A percentile compares a stretch with the other conserved stretches of the same genome.
phyloP scores from a whole-genome alignment of 768 basidiomycete species.

The Suillus subluteus region DNA sequence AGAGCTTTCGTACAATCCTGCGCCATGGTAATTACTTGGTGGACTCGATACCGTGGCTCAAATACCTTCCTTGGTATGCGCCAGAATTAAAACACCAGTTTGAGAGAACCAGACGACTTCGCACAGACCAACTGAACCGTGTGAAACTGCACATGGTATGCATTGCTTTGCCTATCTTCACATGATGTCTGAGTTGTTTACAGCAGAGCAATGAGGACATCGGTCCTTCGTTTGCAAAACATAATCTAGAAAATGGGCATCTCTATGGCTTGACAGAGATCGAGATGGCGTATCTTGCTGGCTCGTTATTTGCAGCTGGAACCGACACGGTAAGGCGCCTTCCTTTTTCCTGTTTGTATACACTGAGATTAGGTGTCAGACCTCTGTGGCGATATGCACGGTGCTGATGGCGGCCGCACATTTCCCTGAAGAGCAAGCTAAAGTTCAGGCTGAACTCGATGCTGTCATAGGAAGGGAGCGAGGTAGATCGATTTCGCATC shows the following conservation, averaged over 20 bases:
- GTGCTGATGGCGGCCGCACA: slow-evolving; percentile 53
- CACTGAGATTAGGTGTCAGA: slow-evolving; percentile 25
- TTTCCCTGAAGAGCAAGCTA: slow-evolving; percentile 51
- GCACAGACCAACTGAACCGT: background rate
- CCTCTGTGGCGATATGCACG: slow-evolving; percentile 52
- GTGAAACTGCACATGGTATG: background rate
- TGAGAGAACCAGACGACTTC: background rate
- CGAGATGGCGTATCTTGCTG: background rate
- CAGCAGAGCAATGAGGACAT: background rate
- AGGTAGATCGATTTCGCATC: slow-evolving; percentile 5
- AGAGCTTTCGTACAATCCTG: background rate
- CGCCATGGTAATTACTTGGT: background rate
- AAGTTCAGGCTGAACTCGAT: slow-evolving; percentile 56
- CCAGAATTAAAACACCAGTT: background rate
- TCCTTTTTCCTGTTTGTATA: background rate
- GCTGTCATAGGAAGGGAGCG: slow-evolving; percentile 44
- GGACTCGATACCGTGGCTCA: background rate
- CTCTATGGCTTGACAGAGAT: background rate
- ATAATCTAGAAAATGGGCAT: background rate
- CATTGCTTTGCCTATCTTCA: background rate
- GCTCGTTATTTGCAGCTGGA: background rate
- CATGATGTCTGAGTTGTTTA: background rate
- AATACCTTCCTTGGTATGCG: background rate
- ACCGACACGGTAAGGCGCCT: background rate
- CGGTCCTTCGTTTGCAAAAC: background rate